These are phyloP conservation scores for Ganoderma meredithae DNA, from an alignment of 1,284 basidiomycete genomes.

Conservation along the genomic window DNA sequence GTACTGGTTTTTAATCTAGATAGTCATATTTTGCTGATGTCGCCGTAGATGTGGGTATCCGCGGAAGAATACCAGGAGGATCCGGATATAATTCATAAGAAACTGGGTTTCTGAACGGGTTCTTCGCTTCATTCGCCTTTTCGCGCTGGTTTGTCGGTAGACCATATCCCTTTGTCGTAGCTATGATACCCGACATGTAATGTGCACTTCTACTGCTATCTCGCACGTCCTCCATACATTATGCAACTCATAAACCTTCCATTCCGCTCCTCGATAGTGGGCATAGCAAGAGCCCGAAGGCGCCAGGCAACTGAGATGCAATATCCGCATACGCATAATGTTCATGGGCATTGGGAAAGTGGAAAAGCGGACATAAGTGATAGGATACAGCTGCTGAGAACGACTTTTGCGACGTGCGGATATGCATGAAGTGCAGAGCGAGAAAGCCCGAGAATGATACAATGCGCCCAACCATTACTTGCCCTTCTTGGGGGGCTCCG, in stretches of 20 bases:
- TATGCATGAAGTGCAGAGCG: conserved; percentile 47
- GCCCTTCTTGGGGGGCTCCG: conserved; percentile 88
- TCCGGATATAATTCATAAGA: conserved; percentile 97
- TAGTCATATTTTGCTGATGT: background rate
- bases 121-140: conserved; percentile 26
- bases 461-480: conserved; percentile 62
- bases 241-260: background rate
- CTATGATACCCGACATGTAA: conserved; percentile 44
- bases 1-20: conserved; percentile 47
- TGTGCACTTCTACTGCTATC: conserved; percentile 35
- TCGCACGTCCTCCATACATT: conserved; percentile 18
- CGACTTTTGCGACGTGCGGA: conserved; percentile 43
- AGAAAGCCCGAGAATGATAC: conserved; percentile 36
- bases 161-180: conserved; percentile 38
- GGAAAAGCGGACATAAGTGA: conserved; percentile 48
- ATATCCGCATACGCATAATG: conserved; percentile 52
- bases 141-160: conserved; percentile 34
- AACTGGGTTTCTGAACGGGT: conserved; percentile 70
- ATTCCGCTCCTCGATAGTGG: background rate
- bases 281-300: background rate
- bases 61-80: conserved; percentile 99
- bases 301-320: conserved; percentile 13
- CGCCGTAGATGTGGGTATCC: conserved; percentile 93
- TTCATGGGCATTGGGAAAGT: conserved; percentile 47
- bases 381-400: conserved; percentile 49